These are phyloP conservation scores for Candida chilensis DNA, from an alignment of 805 yeast species.

Conservation along the genomic window DNA sequence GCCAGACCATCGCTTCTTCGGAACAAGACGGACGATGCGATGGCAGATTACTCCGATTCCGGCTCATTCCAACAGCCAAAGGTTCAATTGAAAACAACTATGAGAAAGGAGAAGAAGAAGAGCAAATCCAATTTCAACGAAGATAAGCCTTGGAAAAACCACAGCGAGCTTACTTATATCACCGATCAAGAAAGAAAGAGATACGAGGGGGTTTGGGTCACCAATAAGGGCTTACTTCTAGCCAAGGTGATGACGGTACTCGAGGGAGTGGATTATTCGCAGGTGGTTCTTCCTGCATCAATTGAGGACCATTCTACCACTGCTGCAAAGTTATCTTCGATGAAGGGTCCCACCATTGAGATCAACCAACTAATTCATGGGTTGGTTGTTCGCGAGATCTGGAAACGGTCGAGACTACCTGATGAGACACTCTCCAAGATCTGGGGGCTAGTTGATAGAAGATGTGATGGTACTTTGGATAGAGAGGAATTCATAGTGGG, in stretches of 20 bases:
- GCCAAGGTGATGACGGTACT: constrained; percentile 20
- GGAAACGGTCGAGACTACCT: constrained; percentile 73
- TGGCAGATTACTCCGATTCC: too few relatives aligned
- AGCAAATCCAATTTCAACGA: constrained; percentile 55
- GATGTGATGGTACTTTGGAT: constrained; percentile 66
- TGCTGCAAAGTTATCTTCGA: constrained; percentile 1
- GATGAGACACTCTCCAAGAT: constrained; percentile 44
- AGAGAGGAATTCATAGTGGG: constrained; percentile 88
- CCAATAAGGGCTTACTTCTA: constrained; percentile 66
- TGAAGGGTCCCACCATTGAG: constrained; percentile 7
- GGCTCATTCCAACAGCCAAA: constrained; percentile 11
- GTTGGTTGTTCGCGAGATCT: constrained; percentile 63
- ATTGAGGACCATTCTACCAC: not conserved
- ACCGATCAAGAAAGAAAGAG: constrained; percentile 69
- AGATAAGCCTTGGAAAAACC: constrained; percentile 92
- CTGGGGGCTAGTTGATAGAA: constrained; percentile 64
- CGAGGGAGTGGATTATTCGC: constrained; percentile 10
- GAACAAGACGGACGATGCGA: too few relatives aligned
- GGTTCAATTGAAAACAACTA: constrained; percentile 40
- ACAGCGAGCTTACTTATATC: constrained; percentile 41
- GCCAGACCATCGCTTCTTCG: too few relatives aligned
- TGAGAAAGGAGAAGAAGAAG: constrained; percentile 35
- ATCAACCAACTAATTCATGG: constrained; percentile 37
- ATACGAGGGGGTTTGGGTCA: constrained; percentile 91
- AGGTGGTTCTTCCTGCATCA: too few relatives aligned